Conservation (phyloP, 2,329 filamentous ascomycete species). For the Colletotrichum euphorbiae region DNA sequence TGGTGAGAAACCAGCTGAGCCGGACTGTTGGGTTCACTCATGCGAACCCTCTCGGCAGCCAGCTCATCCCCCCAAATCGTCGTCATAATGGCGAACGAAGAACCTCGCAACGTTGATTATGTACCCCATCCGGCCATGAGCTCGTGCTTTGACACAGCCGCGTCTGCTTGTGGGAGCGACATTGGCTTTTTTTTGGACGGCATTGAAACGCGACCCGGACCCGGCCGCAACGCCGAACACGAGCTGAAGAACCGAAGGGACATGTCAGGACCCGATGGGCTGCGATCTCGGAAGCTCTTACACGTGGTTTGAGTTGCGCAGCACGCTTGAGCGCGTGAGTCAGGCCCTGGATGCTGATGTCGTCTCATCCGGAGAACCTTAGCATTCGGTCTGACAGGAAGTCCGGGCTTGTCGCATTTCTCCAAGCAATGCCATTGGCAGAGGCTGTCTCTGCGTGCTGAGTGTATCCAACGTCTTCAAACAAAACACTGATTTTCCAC, state of each 20-base stretch:
- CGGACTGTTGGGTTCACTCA: background rate
- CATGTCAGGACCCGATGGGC: background rate
- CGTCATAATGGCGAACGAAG: too few species aligned
- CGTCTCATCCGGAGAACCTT: background rate
- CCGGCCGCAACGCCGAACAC: constrained; percentile 12
- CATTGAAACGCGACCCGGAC: constrained; percentile 11
- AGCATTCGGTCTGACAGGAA: background rate
- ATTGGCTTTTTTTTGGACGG: constrained; percentile 12
- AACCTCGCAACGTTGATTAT: background rate
- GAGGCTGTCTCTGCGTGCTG: background rate
- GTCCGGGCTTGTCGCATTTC: background rate
- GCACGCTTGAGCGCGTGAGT: constrained; percentile 3
- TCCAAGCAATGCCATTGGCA: background rate
- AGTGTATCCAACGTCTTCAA: background rate
- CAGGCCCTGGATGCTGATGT: background rate
- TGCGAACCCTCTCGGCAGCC: too few species aligned
- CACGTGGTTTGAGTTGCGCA: constrained; percentile 11
- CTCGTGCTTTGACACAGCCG: constrained; percentile 30
- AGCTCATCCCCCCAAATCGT: too few species aligned
- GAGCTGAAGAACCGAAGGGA: constrained; percentile 1
- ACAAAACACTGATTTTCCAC: too few species aligned
- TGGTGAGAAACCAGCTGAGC: background rate
- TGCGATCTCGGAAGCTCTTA: constrained; percentile 1
- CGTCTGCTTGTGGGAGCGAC: background rate
- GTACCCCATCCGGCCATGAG: constrained; percentile 2